Conservation (phyloP, 2,329 filamentous ascomycete genomes). For the Zarea fungicola region DNA sequence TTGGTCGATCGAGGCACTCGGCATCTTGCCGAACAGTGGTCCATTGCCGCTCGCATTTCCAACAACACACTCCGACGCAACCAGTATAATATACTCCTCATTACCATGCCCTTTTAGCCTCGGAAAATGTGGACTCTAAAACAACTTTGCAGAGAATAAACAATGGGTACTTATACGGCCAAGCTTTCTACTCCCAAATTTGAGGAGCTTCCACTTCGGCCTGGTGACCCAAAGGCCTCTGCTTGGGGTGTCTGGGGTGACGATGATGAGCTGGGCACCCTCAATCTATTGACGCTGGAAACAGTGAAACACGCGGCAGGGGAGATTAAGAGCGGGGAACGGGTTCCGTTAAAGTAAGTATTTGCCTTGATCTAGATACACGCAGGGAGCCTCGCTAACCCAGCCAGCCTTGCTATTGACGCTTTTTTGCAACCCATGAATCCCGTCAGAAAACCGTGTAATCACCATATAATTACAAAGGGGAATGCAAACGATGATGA, state of each 20-base stretch:
- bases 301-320: neutral
- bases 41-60: no score
- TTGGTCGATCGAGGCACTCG: no score
- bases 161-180: no score
- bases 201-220: no score
- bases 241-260: slow-evolving; percentile 50
- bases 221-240: slow-evolving; percentile 19
- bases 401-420: slow-evolving; percentile 10
- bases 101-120: no score
- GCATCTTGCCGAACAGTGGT: no score
- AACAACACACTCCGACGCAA: no score
- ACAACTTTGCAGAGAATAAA: no score
- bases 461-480: slow-evolving; percentile 17
- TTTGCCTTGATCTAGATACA: neutral
- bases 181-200: no score
- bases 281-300: slow-evolving; percentile 50
- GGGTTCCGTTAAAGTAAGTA: neutral
- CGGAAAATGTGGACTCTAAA: no score
- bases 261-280: slow-evolving; percentile 52
- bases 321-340: neutral
- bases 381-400: neutral
- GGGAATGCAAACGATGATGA: slow-evolving; percentile 20
- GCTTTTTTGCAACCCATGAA: slow-evolving; percentile 13
- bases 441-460: slow-evolving; percentile 17
- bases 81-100: no score